Conservation (phyloP, 306 rosid genomes). For the Sindora glabra region DNA sequence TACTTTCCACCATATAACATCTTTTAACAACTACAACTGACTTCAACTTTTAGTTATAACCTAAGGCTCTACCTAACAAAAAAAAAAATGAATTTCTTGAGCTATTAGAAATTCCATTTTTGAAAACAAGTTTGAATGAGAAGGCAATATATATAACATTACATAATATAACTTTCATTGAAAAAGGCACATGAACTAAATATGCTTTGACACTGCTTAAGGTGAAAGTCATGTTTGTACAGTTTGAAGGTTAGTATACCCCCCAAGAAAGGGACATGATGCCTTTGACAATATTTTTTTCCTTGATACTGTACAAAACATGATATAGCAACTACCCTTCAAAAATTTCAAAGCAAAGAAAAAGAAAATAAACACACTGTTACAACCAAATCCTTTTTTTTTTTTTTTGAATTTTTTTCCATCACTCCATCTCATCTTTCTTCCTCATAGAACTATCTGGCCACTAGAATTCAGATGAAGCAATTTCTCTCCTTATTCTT, state of each 20-base stretch:
- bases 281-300: conserved; percentile 4
- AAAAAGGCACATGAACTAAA: background rate
- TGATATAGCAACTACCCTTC: conserved; percentile 18
- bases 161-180: background rate
- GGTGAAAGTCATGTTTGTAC: conserved; percentile 38
- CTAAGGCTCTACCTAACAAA: too few species aligned
- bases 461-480: conserved; percentile 19
- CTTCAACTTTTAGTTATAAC: too few species aligned
- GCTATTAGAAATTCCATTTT: background rate
- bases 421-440: background rate
- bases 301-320: conserved; percentile 32
- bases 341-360: conserved; percentile 9
- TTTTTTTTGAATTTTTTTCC: background rate
- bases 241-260: conserved; percentile 25
- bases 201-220: background rate
- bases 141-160: background rate
- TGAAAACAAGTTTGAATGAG: too few species aligned
- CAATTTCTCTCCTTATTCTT: conserved; percentile 22
- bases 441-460: conserved; percentile 3
- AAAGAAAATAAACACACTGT: background rate
- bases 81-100: background rate
- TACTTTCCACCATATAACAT: too few species aligned
- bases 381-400: conserved; percentile 18
- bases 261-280: conserved; percentile 14
- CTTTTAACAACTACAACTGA: too few species aligned